Conservation (phyloP, 352 stramenopile genomes). For the Phytopythium montanum region DNA sequence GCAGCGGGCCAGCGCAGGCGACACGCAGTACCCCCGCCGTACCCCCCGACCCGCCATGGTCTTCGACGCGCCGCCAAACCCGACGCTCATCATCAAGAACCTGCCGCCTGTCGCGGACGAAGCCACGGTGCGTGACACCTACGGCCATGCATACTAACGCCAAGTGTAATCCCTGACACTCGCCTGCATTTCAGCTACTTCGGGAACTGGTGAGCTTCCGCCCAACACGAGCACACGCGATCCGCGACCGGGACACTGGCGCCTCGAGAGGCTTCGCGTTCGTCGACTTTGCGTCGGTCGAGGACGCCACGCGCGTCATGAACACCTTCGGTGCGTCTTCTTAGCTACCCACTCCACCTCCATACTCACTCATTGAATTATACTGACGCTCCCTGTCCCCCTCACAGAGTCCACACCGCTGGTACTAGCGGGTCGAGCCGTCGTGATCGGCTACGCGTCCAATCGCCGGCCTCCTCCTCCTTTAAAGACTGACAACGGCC, state of each 20-base stretch:
- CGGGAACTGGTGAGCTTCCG: slow-evolving; percentile 42
- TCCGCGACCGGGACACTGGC: slow-evolving; percentile 39
- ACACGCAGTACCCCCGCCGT: background rate
- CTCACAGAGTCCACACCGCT: slow-evolving; percentile 45
- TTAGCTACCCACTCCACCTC: too few species aligned
- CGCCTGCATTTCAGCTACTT: slow-evolving; percentile 38
- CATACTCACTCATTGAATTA: background rate
- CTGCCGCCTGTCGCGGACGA: slow-evolving; percentile 48
- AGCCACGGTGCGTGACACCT: slow-evolving; percentile 49
- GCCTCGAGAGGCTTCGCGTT: slow-evolving; percentile 78
- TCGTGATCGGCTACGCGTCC: slow-evolving; percentile 39
- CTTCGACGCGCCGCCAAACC: slow-evolving; percentile 35
- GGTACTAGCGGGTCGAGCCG: slow-evolving; percentile 37
- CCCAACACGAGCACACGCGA: slow-evolving; percentile 41
- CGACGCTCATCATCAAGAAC: slow-evolving; percentile 60
- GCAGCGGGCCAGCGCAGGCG: background rate
- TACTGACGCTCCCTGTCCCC: background rate
- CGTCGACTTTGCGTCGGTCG: slow-evolving; percentile 61
- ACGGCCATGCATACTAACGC: background rate
- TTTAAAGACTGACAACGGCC: background rate
- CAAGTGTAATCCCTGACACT: too few species aligned
- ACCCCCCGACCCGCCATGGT: background rate
- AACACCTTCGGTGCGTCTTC: slow-evolving; percentile 46
- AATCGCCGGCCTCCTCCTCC: slow-evolving; percentile 7
- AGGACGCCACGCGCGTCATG: slow-evolving; percentile 49